These are phyloP conservation scores for Cyclanthera cordifolia DNA, from an alignment of 306 rosid species.

Conservation along the genomic window DNA sequence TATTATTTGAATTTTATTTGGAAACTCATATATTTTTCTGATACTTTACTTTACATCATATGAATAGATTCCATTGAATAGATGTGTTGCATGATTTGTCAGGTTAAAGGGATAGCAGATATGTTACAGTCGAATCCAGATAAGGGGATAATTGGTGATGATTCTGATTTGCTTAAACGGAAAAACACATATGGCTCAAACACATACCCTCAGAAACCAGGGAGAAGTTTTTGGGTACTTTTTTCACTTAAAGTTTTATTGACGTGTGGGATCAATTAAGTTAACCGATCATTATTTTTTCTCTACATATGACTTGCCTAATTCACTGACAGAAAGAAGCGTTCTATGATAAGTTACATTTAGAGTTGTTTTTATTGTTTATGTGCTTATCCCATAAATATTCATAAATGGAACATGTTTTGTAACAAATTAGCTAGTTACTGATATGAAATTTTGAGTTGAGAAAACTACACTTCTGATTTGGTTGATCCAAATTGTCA, in stretches of 20 bases:
- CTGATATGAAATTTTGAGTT: not conserved
- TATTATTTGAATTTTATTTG: too few relatives aligned
- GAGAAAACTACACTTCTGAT: too few relatives aligned
- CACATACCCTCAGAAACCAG: constrained; percentile 69
- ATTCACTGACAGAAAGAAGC: not conserved
- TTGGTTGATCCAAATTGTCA: too few relatives aligned
- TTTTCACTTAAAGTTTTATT: not conserved
- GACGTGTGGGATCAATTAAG: not conserved
- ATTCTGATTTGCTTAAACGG: constrained; percentile 51
- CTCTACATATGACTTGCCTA: not conserved
- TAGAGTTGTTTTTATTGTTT: not conserved
- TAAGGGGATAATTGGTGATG: constrained; percentile 71
- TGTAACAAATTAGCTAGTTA: not conserved
- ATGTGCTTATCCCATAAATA: not conserved
- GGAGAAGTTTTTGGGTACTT: constrained; percentile 66
- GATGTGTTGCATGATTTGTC: constrained; percentile 16
- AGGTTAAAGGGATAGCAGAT: constrained; percentile 60
- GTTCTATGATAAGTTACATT: not conserved
- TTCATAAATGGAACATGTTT: not conserved
- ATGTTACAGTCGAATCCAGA: constrained; percentile 57
- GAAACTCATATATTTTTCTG: too few relatives aligned
- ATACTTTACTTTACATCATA: too few relatives aligned
- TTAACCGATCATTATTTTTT: not conserved
- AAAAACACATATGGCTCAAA: constrained; percentile 69
- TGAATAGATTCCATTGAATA: too few relatives aligned